Evolutionary conservation across 176 grass and related monocot species (phyloP).

Genomic region (Carex parvula): DNA sequence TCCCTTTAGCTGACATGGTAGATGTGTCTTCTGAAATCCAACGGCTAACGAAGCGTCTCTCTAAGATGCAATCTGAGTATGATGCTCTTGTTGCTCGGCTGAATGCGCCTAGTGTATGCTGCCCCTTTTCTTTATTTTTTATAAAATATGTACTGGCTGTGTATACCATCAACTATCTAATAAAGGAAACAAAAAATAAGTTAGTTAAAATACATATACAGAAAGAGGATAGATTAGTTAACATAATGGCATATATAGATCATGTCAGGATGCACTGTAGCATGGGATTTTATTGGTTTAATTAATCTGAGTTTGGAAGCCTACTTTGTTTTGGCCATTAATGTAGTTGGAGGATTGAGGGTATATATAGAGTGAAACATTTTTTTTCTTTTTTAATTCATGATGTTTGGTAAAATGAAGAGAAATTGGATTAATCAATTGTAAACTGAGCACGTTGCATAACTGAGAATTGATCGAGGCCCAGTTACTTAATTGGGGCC

Average conservation of each 20-base stretch:
- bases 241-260: not conserved
- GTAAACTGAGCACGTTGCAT: not conserved
- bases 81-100: slow-evolving; percentile 69
- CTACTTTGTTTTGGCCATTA: not conserved
- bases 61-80: slow-evolving; percentile 93
- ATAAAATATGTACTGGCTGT: not conserved
- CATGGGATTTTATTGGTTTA: not conserved
- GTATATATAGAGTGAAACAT: not conserved
- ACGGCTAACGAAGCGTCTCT: slow-evolving; percentile 75
- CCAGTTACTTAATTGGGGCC: not conserved
- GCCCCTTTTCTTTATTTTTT: not conserved
- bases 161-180: not conserved
- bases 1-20: slow-evolving; percentile 92
- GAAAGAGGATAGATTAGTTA: not conserved
- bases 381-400: not conserved
- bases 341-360: not conserved
- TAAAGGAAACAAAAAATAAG: not conserved
- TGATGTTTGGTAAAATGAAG: not conserved
- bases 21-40: slow-evolving; percentile 82
- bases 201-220: not conserved
- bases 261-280: not conserved
- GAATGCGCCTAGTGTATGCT: slow-evolving; percentile 59
- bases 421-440: not conserved
- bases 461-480: not conserved
- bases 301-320: slow-evolving; percentile 7